phyloP scores from a whole-genome alignment of 2,329 filamentous ascomycete species.

The Fusarium solani-melongenae region DNA sequence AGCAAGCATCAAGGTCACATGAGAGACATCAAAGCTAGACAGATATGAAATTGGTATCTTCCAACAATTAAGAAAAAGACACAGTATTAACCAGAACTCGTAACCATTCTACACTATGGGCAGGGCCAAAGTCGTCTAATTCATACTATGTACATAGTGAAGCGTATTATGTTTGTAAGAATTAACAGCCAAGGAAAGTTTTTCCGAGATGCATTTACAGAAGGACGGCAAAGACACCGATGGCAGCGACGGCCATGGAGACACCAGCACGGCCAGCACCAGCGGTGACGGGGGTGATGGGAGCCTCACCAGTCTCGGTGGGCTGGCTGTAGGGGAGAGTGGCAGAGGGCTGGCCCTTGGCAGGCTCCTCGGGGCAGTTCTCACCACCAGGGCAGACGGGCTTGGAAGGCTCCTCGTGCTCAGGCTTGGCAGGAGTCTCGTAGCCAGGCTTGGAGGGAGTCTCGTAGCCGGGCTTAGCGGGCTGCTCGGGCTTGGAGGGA shows the following conservation, averaged over 20 bases:
- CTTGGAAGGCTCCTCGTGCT: background rate
- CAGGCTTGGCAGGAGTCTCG: background rate
- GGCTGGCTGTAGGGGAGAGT: constrained; percentile 32
- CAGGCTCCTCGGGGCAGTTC: background rate
- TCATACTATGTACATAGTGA: constrained; percentile 46
- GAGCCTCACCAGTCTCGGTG: constrained; percentile 22
- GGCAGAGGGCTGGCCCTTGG: constrained; percentile 34
- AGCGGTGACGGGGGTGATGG: constrained; percentile 40
- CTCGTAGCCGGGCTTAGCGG: background rate
- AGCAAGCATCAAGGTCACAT: background rate
- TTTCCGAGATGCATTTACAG: constrained; percentile 45
- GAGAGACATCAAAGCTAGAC: background rate
- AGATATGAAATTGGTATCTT: constrained; percentile 25
- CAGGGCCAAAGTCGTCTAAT: constrained; percentile 39
- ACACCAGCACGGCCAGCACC: constrained; percentile 48
- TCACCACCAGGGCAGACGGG: background rate
- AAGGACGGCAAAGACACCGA: constrained; percentile 48
- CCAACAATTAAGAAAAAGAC: constrained; percentile 10
- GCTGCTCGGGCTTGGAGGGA: background rate
- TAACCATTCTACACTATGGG: constrained; percentile 42
- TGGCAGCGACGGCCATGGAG: constrained; percentile 45
- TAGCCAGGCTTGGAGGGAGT: constrained; percentile 11
- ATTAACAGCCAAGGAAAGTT: constrained; percentile 36
- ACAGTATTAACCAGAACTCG: constrained; percentile 35
- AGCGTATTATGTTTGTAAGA: constrained; percentile 42